Conservation (phyloP, 495 filamentous ascomycete genomes). For the Neurospora discreta region DNA sequence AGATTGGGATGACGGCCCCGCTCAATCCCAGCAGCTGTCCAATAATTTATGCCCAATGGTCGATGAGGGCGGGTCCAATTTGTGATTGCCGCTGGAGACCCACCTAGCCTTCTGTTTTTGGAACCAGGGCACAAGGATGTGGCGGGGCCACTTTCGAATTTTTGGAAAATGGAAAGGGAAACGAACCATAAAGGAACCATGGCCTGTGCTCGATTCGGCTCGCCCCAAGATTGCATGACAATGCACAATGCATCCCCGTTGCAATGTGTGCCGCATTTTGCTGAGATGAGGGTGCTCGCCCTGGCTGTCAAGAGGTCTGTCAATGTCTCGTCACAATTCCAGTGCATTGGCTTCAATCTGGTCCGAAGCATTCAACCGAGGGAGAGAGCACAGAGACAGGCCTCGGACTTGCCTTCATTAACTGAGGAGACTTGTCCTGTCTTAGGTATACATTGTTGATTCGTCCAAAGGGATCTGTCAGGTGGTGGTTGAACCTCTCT, state of each 20-base stretch:
- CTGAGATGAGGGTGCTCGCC: not conserved
- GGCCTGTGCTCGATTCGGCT: not conserved
- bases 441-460: too few relatives aligned
- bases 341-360: not conserved
- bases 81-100: constrained; percentile 8
- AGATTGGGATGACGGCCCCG: constrained; percentile 15
- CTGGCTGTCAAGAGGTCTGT: not conserved
- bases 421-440: not conserved
- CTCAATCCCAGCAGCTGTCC: constrained; percentile 1
- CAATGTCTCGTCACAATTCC: not conserved
- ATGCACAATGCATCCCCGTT: not conserved
- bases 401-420: too few relatives aligned
- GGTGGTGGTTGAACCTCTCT: not conserved
- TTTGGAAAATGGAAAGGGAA: not conserved
- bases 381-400: too few relatives aligned
- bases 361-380: not conserved
- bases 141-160: not conserved
- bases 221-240: not conserved
- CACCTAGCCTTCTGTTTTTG: not conserved
- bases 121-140: not conserved
- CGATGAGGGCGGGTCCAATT: constrained; percentile 11
- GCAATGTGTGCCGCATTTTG: not conserved
- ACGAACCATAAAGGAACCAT: not conserved
- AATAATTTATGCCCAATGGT: constrained; percentile 1
- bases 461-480: not conserved